phyloP scores from a whole-genome alignment of 108 stramenopile genomes.

The Tribonema minus region DNA sequence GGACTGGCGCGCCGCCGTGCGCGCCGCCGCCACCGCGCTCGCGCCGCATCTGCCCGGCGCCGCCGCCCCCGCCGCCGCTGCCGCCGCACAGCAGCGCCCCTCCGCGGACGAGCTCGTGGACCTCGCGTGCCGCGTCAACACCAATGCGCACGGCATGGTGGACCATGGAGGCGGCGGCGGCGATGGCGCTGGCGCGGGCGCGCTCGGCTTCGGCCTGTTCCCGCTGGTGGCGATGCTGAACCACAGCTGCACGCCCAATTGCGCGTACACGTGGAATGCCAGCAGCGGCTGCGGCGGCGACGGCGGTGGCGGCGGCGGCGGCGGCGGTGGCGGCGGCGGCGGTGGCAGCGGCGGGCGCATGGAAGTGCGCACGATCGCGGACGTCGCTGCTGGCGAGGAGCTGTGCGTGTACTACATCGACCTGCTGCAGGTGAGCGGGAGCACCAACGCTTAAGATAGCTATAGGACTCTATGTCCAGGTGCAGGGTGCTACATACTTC shows the following conservation, averaged over 20 bases:
- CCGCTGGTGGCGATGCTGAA: slow-evolving; percentile 35
- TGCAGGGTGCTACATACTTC: too few species aligned
- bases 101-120: slow-evolving; percentile 22
- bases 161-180: too few species aligned
- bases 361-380: slow-evolving; percentile 10
- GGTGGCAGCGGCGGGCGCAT: too few species aligned
- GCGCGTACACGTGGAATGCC: slow-evolving; percentile 20
- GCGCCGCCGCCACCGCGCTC: too few species aligned
- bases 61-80: too few species aligned
- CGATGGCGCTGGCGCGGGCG: slow-evolving; percentile 7
- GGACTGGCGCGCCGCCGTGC: too few species aligned
- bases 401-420: slow-evolving; percentile 34
- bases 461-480: too few species aligned
- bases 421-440: too few species aligned
- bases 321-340: background rate
- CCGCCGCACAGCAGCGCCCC: too few species aligned
- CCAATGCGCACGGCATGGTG: slow-evolving; percentile 37
- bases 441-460: too few species aligned
- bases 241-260: slow-evolving; percentile 39
- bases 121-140: slow-evolving; percentile 34
- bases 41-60: too few species aligned
- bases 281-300: too few species aligned
- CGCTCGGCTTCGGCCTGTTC: slow-evolving; percentile 32
- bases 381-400: slow-evolving; percentile 13
- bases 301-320: background rate